These are phyloP conservation scores for Excoecaria cochinchinensis DNA, from an alignment of 345 rosid genomes.

Conservation along the genomic window DNA sequence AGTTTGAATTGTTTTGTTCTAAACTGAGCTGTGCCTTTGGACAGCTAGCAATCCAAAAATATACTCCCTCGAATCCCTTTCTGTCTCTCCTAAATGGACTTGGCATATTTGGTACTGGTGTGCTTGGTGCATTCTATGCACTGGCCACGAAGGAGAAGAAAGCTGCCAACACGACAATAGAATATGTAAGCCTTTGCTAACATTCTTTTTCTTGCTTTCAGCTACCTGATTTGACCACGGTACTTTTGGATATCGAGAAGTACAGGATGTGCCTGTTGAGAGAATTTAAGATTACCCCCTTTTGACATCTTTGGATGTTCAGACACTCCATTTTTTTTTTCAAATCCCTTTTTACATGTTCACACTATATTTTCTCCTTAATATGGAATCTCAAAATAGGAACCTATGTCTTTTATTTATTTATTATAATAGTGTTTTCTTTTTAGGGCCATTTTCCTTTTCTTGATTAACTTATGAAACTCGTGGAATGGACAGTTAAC, in stretches of 20 bases:
- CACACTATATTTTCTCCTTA: not conserved
- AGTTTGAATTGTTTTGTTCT: constrained; percentile 10
- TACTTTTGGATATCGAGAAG: constrained; percentile 21
- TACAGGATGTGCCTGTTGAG: not conserved
- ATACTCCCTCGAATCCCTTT: constrained; percentile 52
- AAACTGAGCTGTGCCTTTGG: constrained; percentile 19
- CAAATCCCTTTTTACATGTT: not conserved
- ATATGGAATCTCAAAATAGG: constrained; percentile 3
- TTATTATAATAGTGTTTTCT: constrained; percentile 1
- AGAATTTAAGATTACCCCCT: not conserved
- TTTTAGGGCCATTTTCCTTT: not conserved
- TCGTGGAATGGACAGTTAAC: constrained; percentile 54
- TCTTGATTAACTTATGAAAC: constrained; percentile 9
- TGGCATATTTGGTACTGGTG: constrained; percentile 68
- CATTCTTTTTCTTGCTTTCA: constrained; percentile 11
- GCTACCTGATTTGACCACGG: not conserved
- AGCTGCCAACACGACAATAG: constrained; percentile 49
- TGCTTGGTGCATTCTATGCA: constrained; percentile 86
- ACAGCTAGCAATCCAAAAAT: constrained; percentile 45
- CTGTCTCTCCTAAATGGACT: constrained; percentile 69
- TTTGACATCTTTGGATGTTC: not conserved
- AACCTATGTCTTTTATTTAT: constrained; percentile 9
- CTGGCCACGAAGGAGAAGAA: constrained; percentile 62
- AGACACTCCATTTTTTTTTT: not conserved
- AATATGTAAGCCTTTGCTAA: constrained; percentile 55